phyloP scores from a whole-genome alignment of 2,329 filamentous ascomycete genomes.

The Chaetothyriales sp. region DNA sequence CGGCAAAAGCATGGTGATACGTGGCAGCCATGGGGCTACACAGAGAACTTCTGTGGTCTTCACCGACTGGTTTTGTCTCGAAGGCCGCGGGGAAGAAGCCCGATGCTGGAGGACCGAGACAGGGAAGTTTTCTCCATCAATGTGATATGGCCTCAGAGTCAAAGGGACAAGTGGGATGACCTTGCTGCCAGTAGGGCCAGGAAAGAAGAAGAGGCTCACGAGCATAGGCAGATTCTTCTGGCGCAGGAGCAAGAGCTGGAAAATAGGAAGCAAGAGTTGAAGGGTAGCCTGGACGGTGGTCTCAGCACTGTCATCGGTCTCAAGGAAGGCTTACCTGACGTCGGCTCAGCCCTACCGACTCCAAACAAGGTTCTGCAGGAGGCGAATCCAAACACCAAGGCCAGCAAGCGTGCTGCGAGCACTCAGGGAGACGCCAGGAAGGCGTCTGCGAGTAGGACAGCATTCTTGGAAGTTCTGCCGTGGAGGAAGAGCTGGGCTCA shows the following conservation, averaged over 20 bases:
- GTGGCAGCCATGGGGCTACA: conserved; percentile 17
- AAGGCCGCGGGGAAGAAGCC: conserved; percentile 12
- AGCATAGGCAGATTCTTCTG: conserved; percentile 3
- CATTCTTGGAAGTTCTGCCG: background rate
- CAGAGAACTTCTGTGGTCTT: conserved; percentile 18
- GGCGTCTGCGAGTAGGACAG: background rate
- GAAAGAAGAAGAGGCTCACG: conserved; percentile 3
- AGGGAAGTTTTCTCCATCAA: conserved; percentile 18
- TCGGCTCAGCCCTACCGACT: background rate
- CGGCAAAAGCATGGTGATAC: conserved; percentile 8
- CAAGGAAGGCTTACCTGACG: background rate
- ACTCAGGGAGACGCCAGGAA: background rate
- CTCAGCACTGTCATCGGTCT: background rate
- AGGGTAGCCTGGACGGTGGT: background rate
- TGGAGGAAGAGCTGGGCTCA: background rate
- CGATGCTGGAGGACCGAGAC: conserved; percentile 18
- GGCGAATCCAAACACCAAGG: background rate
- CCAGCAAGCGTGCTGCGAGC: background rate
- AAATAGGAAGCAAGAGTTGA: background rate
- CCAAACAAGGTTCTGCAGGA: background rate
- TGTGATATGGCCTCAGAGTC: conserved; percentile 16
- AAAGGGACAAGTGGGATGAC: conserved; percentile 15
- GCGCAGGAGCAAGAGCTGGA: background rate
- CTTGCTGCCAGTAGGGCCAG: background rate
- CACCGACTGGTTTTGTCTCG: conserved; percentile 14